Evolutionary conservation across 192 early-diverging fungal species (phyloP), one percentile per base, ranked within the genome.

Genomic region (Backusella psychrophila): DNA sequence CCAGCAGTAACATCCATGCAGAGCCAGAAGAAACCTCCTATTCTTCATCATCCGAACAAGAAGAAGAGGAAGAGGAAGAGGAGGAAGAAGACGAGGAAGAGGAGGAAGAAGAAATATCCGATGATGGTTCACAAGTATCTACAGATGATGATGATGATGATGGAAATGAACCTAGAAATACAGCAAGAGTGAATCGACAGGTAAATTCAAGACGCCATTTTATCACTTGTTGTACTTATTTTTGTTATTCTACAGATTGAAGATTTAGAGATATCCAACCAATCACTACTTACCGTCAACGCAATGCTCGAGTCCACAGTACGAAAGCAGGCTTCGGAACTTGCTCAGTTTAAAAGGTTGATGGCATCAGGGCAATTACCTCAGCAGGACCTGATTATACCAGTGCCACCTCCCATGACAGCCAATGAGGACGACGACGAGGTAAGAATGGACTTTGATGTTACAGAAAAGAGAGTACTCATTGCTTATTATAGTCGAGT

Each of bases 181-280:
- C 67, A 46, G 74, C 74, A 42, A 66, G 74, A 46, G 74, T 75
- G 6, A 75, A 75, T 44, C 59, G 74, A 17, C 66, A 75, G 74
- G 74, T 71, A 71, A 33, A 33, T 33, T 3, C 33, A 3, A 33
- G 3, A 33, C 2, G 33, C 33, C 3, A 33, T 33, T 33, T 33
- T 33, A 33, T 33, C 33, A 2, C 1, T n/a, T n/a, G n/a, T n/a
- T n/a, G n/a, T n/a, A n/a, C n/a, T n/a, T n/a, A n/a, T n/a, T n/a
- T n/a, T n/a, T n/a, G n/a, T n/a, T n/a, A 11, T 42, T 23, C 11
- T 31, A 66, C 36, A 87, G 82, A 86, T 88, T 78, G 79, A 75
- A 33, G 87, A 89, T 80, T 82, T 89, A 41, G 88, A 89, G 75
- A 86, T 89, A 31, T 88, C 88, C 1, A 89, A 86, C 33, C 68